Conservation (phyloP, 345 rosid genomes). For the Arabidopsis suecica region DNA sequence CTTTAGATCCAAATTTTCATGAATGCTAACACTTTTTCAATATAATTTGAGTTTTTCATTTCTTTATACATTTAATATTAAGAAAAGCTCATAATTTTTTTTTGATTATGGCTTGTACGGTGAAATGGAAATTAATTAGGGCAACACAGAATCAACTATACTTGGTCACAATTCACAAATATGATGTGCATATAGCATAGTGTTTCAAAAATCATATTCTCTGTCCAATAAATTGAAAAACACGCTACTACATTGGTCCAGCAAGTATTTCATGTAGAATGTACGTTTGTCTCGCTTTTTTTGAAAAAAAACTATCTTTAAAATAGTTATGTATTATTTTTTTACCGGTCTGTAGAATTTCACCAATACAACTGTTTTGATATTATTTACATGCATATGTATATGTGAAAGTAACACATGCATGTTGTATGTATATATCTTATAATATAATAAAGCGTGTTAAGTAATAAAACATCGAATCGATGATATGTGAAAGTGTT, state of each 20-base stretch:
- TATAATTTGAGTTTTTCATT: neutral
- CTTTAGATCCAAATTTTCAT: constrained; percentile 37
- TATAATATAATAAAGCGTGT: constrained; percentile 7
- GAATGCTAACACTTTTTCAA: constrained; percentile 21
- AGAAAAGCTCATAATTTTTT: neutral
- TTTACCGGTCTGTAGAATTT: too few relatives aligned
- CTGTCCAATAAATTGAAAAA: neutral
- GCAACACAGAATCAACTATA: constrained; percentile 1
- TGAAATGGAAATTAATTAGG: constrained; percentile 8
- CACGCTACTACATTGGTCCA: neutral
- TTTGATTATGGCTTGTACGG: neutral
- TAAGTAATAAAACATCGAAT: constrained; percentile 24
- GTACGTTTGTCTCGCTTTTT: neutral
- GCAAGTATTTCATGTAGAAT: neutral
- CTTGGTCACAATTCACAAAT: neutral
- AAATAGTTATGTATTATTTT: too few relatives aligned
- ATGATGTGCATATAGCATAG: neutral
- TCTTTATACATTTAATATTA: neutral
- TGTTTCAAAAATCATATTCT: neutral
- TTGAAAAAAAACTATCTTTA: too few relatives aligned
- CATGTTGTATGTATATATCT: too few relatives aligned
- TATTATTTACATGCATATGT: neutral
- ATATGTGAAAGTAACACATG: constrained; percentile 1
- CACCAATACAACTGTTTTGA: too few relatives aligned
- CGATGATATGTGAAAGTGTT: constrained; percentile 32